Evolutionary conservation across 345 rosid species (phyloP), one percentile per base, ranked within the genome.

Genomic region (Populus ilicifolia): DNA sequence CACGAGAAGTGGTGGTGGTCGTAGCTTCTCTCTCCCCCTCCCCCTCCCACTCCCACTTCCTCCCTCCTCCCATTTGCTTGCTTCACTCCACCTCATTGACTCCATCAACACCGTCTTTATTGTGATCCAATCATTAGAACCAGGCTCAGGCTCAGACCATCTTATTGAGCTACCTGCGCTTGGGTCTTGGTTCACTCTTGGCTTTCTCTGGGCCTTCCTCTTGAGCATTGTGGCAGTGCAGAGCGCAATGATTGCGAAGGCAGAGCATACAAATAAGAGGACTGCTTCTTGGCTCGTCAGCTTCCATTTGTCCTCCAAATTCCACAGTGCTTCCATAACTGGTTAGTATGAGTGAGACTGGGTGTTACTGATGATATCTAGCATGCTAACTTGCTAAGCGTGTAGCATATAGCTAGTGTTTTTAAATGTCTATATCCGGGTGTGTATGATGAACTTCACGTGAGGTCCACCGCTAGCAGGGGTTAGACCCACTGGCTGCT

Each of bases 61-160:
- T 56, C 54, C 41, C 74, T 85, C 93, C 70, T 79, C 87, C 96
- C 89, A 89, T 75, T 84, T 87, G 41, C 68, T 83, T 8, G 88
- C 89, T 23, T 84, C 81, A 77, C 96, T 92, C 98, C 97, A 92
- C 87, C 94, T 89, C 74, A 83, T 81, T 5, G 97, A 86, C 2
- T 87, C 82, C 88, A 86, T 78, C 85, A 88, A 63, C 70, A 43
- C 81, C 68, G 77, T 91, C 86, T 83, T 88, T 61, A 87, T 79
- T 0, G 84, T 75, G 35, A 79, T 77, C 90, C 91, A 83, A 16
- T 80, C 77, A 20, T 83, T 71, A 38, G 69, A 17, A 17, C 38
- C 39, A 11, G 14, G 17, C 38, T 29, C 20, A 8, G 23, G 16
- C 14, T 21, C 43, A 4, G 11, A n/a, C 72, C 35, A 18, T 21